Evolutionary conservation across 2,329 filamentous ascomycete species (phyloP), one percentile per base, ranked within the genome.

Genomic region (Aspergillus quadricinctus): DNA sequence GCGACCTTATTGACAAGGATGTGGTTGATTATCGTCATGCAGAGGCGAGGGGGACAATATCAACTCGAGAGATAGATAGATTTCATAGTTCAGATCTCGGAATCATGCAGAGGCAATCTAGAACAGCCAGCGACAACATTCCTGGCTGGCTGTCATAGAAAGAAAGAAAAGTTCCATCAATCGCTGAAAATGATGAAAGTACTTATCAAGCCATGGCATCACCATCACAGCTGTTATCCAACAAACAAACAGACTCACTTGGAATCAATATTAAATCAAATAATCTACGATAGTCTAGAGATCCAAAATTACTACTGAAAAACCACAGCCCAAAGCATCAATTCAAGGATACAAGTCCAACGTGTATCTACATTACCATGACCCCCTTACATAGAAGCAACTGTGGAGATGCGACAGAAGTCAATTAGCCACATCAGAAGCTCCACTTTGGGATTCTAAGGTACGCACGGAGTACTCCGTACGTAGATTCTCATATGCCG

Each of bases 31-130:
- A 35, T 37, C 21, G 28, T 25, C 41, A 19, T 5, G 10, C 27
- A 35, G n/a, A 21, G 31, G 37, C 28, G 37, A 54, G 46, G 35
- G 35, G 49, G 31, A 21, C 25, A 48, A 35, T n/a, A 27, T 17
- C 29, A 55, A 29, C 21, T 41, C 14, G 25, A 21, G 28, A 14
- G 31, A 23, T 23, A 23, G 23, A 23, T 19, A 23, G 68, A 37
- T 37, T n/a, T 37, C 31, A 37, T 37, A 37, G 31, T 37, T 37
- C 31, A 37, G 31, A 37, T 37, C 31, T 37, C 31, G 3, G 14
- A 7, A 17, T 17, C 31, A 37, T 37, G 31, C 31, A 17, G 14
- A 17, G 14, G 14, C 14, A 37, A 37, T 37, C 31, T 37, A 37
- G 14, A 37, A 37, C 31, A 37, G 31, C 7, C 14, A 37, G 31